Base-by-base conservation (phyloP, 2,329 filamentous ascomycete genomes). In the Xylariaceae sp. region DNA sequence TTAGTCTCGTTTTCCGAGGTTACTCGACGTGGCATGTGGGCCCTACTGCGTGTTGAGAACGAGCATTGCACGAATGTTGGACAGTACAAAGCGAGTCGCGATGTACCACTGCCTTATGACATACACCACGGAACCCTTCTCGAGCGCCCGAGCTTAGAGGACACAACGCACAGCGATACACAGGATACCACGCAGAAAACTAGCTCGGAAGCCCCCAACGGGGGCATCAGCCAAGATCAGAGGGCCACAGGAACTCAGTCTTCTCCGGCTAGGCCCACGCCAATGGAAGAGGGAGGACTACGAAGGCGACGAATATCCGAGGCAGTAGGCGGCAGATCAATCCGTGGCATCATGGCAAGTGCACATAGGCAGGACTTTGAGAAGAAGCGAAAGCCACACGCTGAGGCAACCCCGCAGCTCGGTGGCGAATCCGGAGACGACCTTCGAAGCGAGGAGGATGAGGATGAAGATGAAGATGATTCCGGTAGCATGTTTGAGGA, bases 321-420 rank as follows among this genome's bases (percentile, higher is more conserved):
- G 31, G 36, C 59, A 9, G 59, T 11, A 33, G 69, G 54, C 58
- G 69, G 52, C 49, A 66, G 59, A 43, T 72, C 72, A 0, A 76
- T 84, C 50, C 75, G 76, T 5, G 83, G 79, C 13, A 84, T 91
- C n/a, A 78, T 97, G 60, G 88, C 90, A 4, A 81, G 86, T 55
- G 93, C 93, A 6, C 94, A 97, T 68, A 87, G 83, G 55, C 88
- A 96, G 68, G 93, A 97, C 71, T 97, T 97, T 68, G 89, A 95
- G 71, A 88, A 94, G 74, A 88, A 83, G 68, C 80, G 83, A 56
- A 79, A 75, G 28, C 76, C 77, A 3, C 75, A 77, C 5, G 64
- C 62, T 6, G 66, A 71, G 12, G 66, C 67, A 6, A 69, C 74
- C n/a, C 10, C 16, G 34, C 62, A 62, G 2, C 46, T 57, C 28